Evolutionary conservation across 305 asterid species (phyloP).

Genomic region (Caryopteris hybrid): DNA sequence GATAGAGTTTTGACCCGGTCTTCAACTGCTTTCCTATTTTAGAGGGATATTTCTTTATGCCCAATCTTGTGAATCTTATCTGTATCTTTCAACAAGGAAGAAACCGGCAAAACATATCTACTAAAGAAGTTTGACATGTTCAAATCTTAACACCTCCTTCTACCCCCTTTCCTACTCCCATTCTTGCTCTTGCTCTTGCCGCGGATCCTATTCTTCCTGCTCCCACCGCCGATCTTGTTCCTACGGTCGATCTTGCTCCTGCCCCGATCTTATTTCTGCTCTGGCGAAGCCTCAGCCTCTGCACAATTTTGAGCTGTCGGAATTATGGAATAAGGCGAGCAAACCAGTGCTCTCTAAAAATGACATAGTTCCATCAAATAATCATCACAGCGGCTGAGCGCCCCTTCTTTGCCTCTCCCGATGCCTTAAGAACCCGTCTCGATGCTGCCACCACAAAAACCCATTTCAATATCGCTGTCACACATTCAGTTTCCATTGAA

Average conservation of each 20-base stretch:
- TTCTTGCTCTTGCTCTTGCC: too few relatives aligned
- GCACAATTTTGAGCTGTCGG: constrained; percentile 37
- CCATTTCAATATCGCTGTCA: constrained; percentile 15
- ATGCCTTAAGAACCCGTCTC: too few relatives aligned
- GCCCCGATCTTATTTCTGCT: constrained; percentile 24
- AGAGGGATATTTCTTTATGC: too few relatives aligned
- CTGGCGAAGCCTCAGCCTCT: constrained; percentile 44
- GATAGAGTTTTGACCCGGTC: too few relatives aligned
- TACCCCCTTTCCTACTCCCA: too few relatives aligned
- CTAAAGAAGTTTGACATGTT: too few relatives aligned
- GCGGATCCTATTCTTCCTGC: constrained; percentile 30
- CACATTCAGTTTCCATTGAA: constrained; percentile 19
- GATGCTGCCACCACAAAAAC: constrained; percentile 17
- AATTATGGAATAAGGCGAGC: constrained; percentile 38
- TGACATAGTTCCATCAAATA: constrained; percentile 38
- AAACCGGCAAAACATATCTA: too few relatives aligned
- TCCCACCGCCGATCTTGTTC: constrained; percentile 13
- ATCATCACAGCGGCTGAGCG: constrained; percentile 12
- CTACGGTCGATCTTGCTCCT: neutral
- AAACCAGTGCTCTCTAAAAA: constrained; percentile 20
- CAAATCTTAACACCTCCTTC: too few relatives aligned
- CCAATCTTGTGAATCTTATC: too few relatives aligned
- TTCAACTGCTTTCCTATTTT: too few relatives aligned
- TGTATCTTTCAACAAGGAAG: too few relatives aligned
- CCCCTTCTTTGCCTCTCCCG: too few relatives aligned